Percentiles rank a stretch among this genome's conserved stretches.
Evolutionary conservation across 1,139 yeast species (phyloP).

Genomic region (Yamadazyma sp.): DNA sequence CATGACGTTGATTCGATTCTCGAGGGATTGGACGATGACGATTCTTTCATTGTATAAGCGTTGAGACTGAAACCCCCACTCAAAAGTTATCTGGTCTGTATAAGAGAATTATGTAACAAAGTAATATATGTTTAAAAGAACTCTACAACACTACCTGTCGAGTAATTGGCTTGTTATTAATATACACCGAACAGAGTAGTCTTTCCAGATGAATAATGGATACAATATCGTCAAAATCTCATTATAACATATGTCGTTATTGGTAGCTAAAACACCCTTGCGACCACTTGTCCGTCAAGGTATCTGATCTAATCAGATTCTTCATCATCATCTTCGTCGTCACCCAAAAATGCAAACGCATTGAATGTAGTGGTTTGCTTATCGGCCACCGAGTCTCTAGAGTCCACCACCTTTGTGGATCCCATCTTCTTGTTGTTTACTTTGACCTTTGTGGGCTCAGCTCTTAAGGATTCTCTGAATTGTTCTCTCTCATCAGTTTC

Average conservation of each 20-base stretch:
- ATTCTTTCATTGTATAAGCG: constrained; percentile 12
- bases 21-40: constrained; percentile 38
- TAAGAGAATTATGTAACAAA: no score
- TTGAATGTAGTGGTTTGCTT: constrained; percentile 66
- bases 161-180: constrained; percentile 1
- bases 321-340: constrained; percentile 47
- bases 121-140: no score
- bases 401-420: constrained; percentile 70
- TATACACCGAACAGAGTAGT: constrained; percentile 5
- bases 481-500: constrained; percentile 50
- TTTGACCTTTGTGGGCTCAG: constrained; percentile 49
- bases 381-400: constrained; percentile 68
- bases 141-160: no score
- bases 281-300: no score
- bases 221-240: constrained; percentile 1
- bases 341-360: constrained; percentile 76
- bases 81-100: no score
- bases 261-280: not conserved
- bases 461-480: constrained; percentile 47
- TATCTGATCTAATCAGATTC: constrained; percentile 5
- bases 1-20: constrained; percentile 39
- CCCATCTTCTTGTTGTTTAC: constrained; percentile 76
- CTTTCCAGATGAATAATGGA: not conserved
- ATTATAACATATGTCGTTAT: not conserved
- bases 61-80: no score